Evolutionary conservation across 352 stramenopile species (phyloP), one percentile per base, ranked within the genome.

Genomic region (Pythium biforme): DNA sequence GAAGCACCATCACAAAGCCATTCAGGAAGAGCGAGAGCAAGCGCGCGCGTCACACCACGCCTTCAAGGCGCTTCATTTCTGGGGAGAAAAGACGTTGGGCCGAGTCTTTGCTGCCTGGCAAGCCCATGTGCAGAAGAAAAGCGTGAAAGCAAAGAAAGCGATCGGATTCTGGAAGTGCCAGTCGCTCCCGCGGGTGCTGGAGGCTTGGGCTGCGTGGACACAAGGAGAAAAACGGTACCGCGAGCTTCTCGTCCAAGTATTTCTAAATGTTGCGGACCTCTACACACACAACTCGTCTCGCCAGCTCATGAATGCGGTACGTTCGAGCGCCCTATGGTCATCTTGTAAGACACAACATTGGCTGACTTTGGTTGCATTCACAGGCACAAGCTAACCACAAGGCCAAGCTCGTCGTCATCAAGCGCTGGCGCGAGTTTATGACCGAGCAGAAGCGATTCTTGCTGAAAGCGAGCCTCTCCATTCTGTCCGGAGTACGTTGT

Each of bases 111-210:
- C 11, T 14, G 71, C 75, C 0, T 92, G 85, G 85, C 70, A 62
- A 29, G 26, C 70, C 0, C 56, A 70, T 19, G 70, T 86, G 0
- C 63, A 68, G n/a, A 62, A 55, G 15, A 87, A 82, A 40, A 69
- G 69, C 17, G 20, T 66, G 12, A 74, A 75, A 41, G 74, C 75
- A 0, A 89, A 80, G 60, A 88, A 86, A 55, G 81, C 79, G 6
- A 55, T 90, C 3, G 75, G 47, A 1, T 89, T 92, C 49, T 92
- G 81, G 80, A 86, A 84, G 46, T 87, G 73, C 19, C 78, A 90
- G 56, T 75, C 80, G 14, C 33, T 89, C 1, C 85, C 85, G 19
- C 74, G 76, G 4, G 74, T 91, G 1, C 52, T 94, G 19, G 70
- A 77, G 14, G 72, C 76, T 0, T 94, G 85, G 83, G 70, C 65